These are phyloP conservation scores for Ustilago nuda DNA, from an alignment of 1,284 basidiomycete genomes.

Conservation along the genomic window DNA sequence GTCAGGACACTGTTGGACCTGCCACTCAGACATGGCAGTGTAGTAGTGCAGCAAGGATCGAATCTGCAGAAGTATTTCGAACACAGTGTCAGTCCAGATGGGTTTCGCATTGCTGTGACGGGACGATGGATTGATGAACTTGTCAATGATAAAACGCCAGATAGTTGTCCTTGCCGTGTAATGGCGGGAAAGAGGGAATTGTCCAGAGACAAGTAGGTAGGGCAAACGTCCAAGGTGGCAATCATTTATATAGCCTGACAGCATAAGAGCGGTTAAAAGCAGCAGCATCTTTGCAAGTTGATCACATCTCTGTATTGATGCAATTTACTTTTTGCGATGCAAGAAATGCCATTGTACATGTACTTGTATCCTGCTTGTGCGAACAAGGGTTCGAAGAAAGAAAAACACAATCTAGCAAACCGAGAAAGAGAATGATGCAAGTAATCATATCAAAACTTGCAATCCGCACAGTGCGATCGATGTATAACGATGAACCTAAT, in stretches of 20 bases:
- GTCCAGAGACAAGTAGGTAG: background rate
- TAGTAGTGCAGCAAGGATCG: conserved; percentile 41
- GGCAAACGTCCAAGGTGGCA: background rate
- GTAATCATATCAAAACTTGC: background rate
- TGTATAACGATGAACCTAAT: background rate
- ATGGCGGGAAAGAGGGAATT: background rate
- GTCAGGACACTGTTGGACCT: conserved; percentile 30
- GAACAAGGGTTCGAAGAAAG: background rate
- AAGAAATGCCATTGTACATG: no score
- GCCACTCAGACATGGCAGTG: conserved; percentile 32
- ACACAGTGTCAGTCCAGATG: conserved; percentile 34
- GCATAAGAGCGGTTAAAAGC: accelerated
- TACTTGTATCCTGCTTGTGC: background rate
- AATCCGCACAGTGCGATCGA: background rate
- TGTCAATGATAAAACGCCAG: conserved; percentile 1
- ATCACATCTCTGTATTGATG: no score
- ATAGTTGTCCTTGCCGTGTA: background rate
- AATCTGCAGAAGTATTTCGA: conserved; percentile 42
- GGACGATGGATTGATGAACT: conserved; percentile 30
- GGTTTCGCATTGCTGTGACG: conserved; percentile 43
- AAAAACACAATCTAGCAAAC: background rate
- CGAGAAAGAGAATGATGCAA: background rate
- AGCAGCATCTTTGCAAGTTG: no score
- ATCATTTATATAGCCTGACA: background rate
- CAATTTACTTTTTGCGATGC: no score